Percentiles rank a stretch among this genome's conserved stretches.
phyloP scores from a whole-genome alignment of 2,329 filamentous ascomycete genomes.

The Ophiocordyceps camponoti-saundersi region DNA sequence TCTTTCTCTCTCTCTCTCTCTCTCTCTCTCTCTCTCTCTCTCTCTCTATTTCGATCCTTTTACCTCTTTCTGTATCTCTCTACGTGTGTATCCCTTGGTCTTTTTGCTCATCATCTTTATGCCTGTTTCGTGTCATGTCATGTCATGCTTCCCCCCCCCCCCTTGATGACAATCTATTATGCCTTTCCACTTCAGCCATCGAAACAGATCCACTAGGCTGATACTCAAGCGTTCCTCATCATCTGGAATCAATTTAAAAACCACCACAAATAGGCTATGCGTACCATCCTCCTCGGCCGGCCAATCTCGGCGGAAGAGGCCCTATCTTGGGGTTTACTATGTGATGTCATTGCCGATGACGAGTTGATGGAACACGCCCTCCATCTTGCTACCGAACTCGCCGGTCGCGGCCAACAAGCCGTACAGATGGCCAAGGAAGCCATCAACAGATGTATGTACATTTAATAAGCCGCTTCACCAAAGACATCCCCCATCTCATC shows the following conservation, averaged over 20 bases:
- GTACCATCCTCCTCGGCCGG: constrained; percentile 10
- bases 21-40: neutral
- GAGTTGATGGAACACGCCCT: constrained; percentile 10
- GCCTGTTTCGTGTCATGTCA: too few species aligned
- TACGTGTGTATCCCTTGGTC: too few species aligned
- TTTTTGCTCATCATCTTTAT: too few species aligned
- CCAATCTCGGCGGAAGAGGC: constrained; percentile 11
- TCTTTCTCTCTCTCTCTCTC: neutral
- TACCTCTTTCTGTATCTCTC: too few species aligned
- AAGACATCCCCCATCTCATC: neutral
- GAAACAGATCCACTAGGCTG: neutral
- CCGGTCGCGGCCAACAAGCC: constrained; percentile 8
- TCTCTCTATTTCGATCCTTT: neutral
- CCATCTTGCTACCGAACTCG: constrained; percentile 8
- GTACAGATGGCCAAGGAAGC: constrained; percentile 12
- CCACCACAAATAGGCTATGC: constrained; percentile 9
- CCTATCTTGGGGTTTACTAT: constrained; percentile 9
- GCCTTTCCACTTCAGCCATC: too few species aligned
- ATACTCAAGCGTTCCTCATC: neutral
- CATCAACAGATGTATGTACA: constrained; percentile 12
- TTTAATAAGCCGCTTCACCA: neutral
- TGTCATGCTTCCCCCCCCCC: too few species aligned
- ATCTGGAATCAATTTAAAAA: neutral
- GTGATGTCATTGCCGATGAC: constrained; percentile 9
- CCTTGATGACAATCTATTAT: too few species aligned